Percentiles rank a stretch among this genome's conserved stretches.
Conservation (phyloP, 2,329 filamentous ascomycete genomes). For the Monascus ruber region DNA sequence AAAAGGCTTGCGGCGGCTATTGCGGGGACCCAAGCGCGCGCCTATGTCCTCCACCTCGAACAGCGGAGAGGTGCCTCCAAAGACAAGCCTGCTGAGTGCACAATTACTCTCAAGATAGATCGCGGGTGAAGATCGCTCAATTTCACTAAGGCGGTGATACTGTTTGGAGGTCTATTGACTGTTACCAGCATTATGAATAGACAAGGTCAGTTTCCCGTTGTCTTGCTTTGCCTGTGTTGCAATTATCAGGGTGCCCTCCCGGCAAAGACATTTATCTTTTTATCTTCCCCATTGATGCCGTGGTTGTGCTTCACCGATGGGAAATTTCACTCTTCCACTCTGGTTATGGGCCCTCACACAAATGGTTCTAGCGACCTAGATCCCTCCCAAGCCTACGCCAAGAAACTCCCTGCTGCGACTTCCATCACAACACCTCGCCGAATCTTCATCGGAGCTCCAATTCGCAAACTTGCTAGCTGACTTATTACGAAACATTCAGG, state of each 20-base stretch:
- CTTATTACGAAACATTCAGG: constrained; percentile 21
- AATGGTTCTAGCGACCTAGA: neutral
- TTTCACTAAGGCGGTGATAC: no score
- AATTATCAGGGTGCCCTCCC: no score
- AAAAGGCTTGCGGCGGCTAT: no score
- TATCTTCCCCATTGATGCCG: neutral
- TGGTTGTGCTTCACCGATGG: neutral
- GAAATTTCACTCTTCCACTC: neutral
- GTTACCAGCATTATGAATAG: constrained; percentile 33
- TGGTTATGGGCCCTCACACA: no score
- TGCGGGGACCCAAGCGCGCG: constrained; percentile 10
- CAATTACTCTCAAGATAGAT: no score
- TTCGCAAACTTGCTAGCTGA: constrained; percentile 5
- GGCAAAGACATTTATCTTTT: no score
- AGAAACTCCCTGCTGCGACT: constrained; percentile 1
- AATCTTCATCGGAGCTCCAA: neutral
- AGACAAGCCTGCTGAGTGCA: no score
- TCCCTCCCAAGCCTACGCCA: neutral
- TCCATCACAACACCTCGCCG: neutral
- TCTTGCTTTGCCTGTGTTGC: no score
- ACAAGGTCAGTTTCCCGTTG: constrained; percentile 31
- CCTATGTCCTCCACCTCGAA: constrained; percentile 20
- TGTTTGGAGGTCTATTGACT: constrained; percentile 2
- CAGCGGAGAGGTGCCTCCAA: constrained; percentile 8
- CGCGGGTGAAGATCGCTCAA: no score